These are phyloP conservation scores for Geotrichum citri-aurantii DNA, from an alignment of 1,139 yeast genomes.

Conservation along the genomic window DNA sequence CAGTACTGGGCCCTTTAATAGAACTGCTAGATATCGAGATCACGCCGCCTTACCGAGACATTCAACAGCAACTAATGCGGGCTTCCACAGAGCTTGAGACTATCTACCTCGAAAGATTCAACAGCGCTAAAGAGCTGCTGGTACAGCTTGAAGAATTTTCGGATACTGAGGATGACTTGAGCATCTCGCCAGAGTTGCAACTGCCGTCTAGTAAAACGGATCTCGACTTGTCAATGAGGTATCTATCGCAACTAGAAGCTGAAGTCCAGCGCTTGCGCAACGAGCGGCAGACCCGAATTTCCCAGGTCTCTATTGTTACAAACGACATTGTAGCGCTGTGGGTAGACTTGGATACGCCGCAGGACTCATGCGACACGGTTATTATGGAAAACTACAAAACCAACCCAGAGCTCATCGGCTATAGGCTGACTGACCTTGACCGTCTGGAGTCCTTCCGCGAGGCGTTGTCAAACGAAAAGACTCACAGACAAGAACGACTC, in stretches of 20 bases:
- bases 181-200: conserved; percentile 3
- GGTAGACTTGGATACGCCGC: conserved; percentile 36
- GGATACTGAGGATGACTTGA: conserved; percentile 12
- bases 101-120: conserved; percentile 14
- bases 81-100: conserved; percentile 8
- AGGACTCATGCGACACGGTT: conserved; percentile 28
- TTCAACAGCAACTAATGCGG: not conserved
- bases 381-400: conserved; percentile 26
- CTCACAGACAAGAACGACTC: conserved; percentile 20
- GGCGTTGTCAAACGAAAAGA: conserved; percentile 20
- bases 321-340: conserved; percentile 31
- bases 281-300: conserved; percentile 27
- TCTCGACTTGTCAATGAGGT: conserved; percentile 23
- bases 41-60: conserved; percentile 9
- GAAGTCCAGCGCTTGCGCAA: conserved; percentile 29
- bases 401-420: conserved; percentile 30
- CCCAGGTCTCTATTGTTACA: conserved; percentile 25
- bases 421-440: conserved; percentile 26
- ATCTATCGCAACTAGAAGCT: conserved; percentile 26
- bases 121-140: conserved; percentile 8
- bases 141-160: conserved; percentile 12
- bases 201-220: conserved; percentile 15
- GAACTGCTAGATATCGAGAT: conserved; percentile 5
- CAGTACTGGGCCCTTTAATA: conserved; percentile 16
- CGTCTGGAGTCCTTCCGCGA: conserved; percentile 21